phyloP scores from a whole-genome alignment of 192 early-diverging fungal species.

The Gorgonomyces haynaldii region DNA sequence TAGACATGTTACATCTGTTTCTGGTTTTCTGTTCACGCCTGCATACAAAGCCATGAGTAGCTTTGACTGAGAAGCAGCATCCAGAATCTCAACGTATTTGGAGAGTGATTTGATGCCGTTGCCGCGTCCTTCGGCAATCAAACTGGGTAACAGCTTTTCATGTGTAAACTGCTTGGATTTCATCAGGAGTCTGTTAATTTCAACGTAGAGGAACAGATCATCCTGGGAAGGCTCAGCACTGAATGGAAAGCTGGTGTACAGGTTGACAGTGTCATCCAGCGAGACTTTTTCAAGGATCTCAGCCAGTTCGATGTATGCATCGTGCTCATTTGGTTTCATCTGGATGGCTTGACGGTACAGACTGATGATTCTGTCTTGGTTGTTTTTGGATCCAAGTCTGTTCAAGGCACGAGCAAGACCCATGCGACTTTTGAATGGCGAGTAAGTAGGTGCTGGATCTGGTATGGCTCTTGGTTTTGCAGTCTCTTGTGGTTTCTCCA shows the following conservation, averaged over 20 bases:
- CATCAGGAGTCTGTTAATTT: slow-evolving; percentile 32
- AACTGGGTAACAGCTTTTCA: slow-evolving; percentile 14
- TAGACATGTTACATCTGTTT: slow-evolving; percentile 15
- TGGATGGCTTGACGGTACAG: too few relatives aligned
- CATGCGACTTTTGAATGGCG: too few relatives aligned
- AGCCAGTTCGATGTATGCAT: slow-evolving; percentile 40
- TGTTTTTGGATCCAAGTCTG: too few relatives aligned
- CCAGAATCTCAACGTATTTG: slow-evolving; percentile 35
- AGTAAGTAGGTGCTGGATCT: neutral
- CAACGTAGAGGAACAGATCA: slow-evolving; percentile 30
- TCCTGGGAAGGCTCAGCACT: slow-evolving; percentile 14
- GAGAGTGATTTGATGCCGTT: slow-evolving; percentile 21
- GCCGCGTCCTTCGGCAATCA: slow-evolving; percentile 29
- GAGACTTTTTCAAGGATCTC: slow-evolving; percentile 19
- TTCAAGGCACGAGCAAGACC: too few relatives aligned
- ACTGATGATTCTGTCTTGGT: too few relatives aligned
- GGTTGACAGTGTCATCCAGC: slow-evolving; percentile 11
- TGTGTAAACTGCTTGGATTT: slow-evolving; percentile 37
- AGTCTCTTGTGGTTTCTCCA: slow-evolving; percentile 1
- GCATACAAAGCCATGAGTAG: slow-evolving; percentile 36
- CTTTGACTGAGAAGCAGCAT: slow-evolving; percentile 27
- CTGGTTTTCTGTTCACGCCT: slow-evolving; percentile 27
- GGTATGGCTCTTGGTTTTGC: neutral
- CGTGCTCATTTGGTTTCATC: too few relatives aligned
- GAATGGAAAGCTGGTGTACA: slow-evolving; percentile 30